These are phyloP conservation scores for Thelonectria rubi DNA, from an alignment of 2,329 filamentous ascomycete genomes.

Conservation along the genomic window DNA sequence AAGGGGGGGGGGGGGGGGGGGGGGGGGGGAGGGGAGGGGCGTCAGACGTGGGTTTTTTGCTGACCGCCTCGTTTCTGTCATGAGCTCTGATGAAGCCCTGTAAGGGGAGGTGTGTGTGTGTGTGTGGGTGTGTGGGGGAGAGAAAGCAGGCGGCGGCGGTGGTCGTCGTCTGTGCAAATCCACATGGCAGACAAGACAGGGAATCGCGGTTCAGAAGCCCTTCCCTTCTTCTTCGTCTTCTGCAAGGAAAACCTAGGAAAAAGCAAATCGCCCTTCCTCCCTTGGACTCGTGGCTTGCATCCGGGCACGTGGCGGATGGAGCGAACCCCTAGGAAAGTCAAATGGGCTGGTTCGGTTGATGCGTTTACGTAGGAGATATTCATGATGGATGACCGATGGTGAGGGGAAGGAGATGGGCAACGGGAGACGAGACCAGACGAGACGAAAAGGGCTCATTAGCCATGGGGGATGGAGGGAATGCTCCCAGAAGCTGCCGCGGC, in stretches of 20 bases:
- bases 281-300: slow-evolving; percentile 27
- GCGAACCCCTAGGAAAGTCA: slow-evolving; percentile 13
- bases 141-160: not conserved
- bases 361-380: no score
- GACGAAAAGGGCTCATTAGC: no score
- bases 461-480: no score
- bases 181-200: slow-evolving; percentile 16
- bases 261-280: slow-evolving; percentile 6
- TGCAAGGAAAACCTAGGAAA: not conserved
- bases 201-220: slow-evolving; percentile 6
- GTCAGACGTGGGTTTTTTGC: no score
- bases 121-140: not conserved
- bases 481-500: no score
- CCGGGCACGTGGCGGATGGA: slow-evolving; percentile 29
- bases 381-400: no score
- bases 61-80: no score
- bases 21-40: not conserved
- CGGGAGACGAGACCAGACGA: no score
- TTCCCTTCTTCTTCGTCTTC: slow-evolving; percentile 14
- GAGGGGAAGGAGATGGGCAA: no score
- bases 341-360: slow-evolving; percentile 5
- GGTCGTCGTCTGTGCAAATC: not conserved
- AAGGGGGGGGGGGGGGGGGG: not conserved
- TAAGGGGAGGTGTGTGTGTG: not conserved
- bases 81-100: no score